phyloP scores from a whole-genome alignment of 176 grass and related monocot genomes.

The Eragrostis curvula region DNA sequence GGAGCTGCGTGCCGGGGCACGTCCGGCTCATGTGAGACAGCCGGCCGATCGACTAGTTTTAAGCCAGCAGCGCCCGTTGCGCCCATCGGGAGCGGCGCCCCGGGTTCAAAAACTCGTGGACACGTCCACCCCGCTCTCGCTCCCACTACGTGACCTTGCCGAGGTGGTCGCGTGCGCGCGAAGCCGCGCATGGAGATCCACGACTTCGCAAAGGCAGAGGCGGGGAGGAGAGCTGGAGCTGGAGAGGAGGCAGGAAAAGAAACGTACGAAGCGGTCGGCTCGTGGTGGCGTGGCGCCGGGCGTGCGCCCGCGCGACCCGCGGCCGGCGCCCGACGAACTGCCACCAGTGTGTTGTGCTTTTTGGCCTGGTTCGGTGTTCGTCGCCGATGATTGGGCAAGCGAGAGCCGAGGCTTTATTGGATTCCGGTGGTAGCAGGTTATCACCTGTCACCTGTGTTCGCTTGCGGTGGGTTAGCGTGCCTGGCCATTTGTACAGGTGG shows the following conservation, averaged over 20 bases:
- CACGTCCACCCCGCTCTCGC: not conserved
- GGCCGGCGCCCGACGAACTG: constrained; percentile 3
- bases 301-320: not conserved
- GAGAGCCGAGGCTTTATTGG: not conserved
- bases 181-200: constrained; percentile 46
- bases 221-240: too few species aligned
- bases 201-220: constrained; percentile 20
- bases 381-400: not conserved
- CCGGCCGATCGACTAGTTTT: constrained; percentile 36
- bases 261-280: constrained; percentile 2
- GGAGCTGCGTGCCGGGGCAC: constrained; percentile 36
- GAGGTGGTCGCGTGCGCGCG: constrained; percentile 31
- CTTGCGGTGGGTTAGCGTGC: constrained; percentile 19
- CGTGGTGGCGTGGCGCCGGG: not conserved
- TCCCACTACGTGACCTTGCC: not conserved
- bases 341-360: not conserved
- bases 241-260: not conserved
- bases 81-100: not conserved
- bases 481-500: constrained; percentile 9
- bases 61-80: not conserved
- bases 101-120: constrained; percentile 19
- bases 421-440: not conserved
- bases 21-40: constrained; percentile 32
- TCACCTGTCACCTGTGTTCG: not conserved
- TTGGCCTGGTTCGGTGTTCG: constrained; percentile 1